A percentile compares a stretch with the other conserved stretches of the same genome.
Evolutionary conservation across 345 rosid species (phyloP).

Genomic region (Brassica cretica): DNA sequence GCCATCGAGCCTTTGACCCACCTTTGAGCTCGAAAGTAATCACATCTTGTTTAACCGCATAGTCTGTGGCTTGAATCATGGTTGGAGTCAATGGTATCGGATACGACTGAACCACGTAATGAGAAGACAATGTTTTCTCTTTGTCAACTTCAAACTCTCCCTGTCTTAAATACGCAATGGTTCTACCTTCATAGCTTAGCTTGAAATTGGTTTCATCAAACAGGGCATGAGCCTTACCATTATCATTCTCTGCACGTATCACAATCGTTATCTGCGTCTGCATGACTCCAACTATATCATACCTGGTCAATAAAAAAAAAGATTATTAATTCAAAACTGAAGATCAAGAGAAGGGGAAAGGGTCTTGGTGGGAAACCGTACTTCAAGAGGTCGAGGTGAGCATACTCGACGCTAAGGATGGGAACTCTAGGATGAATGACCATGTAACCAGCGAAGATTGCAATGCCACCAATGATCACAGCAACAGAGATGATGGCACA

Average conservation of each 20-base stretch:
- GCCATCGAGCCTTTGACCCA: constrained; percentile 60
- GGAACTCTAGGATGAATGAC: constrained; percentile 83
- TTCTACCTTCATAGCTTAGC: constrained; percentile 50
- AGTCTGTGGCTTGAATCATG: constrained; percentile 43
- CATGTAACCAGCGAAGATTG: constrained; percentile 63
- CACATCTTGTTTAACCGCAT: constrained; percentile 47
- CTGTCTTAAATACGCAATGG: constrained; percentile 51
- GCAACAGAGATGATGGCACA: constrained; percentile 65
- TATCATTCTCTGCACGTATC: constrained; percentile 64
- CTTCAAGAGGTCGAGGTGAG: constrained; percentile 54
- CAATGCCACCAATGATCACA: constrained; percentile 67
- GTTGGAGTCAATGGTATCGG: constrained; percentile 61
- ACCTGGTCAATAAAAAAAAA: constrained; percentile 14
- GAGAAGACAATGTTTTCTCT: constrained; percentile 40
- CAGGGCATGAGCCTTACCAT: constrained; percentile 64
- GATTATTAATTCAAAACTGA: constrained; percentile 5
- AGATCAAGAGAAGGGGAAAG: constrained; percentile 30
- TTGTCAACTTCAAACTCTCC: constrained; percentile 63
- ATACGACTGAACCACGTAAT: constrained; percentile 55
- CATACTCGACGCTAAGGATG: constrained; percentile 53
- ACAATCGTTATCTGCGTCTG: constrained; percentile 63
- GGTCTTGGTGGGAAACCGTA: constrained; percentile 35
- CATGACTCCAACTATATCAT: constrained; percentile 52
- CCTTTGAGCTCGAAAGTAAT: constrained; percentile 67
- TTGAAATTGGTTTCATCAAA: constrained; percentile 45